These are phyloP conservation scores for Beauveria sp. DNA, from an alignment of 2,329 filamentous ascomycete genomes.

Conservation along the genomic window DNA sequence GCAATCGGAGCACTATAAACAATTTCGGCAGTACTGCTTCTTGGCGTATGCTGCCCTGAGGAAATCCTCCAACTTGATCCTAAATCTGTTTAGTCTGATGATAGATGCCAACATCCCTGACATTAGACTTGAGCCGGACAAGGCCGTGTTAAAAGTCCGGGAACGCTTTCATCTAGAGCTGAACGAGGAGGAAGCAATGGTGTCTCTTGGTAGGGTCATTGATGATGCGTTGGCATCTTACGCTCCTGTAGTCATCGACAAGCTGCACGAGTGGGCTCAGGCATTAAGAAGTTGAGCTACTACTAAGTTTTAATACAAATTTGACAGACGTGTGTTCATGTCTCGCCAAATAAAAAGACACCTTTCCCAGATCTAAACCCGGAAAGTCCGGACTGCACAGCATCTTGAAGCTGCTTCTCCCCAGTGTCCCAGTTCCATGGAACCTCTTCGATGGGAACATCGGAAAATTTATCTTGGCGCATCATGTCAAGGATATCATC, in stretches of 20 bases:
- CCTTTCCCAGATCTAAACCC: conserved; percentile 86
- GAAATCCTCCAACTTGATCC: conserved; percentile 81
- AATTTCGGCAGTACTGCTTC: conserved; percentile 94
- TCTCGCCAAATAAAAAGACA: conserved; percentile 71
- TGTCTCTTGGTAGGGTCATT: conserved; percentile 81
- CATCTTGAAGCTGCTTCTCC: conserved; percentile 57
- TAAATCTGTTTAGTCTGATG: conserved; percentile 96
- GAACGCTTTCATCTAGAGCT: conserved; percentile 90
- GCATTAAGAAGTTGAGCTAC: conserved; percentile 63
- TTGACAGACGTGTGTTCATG: conserved; percentile 16
- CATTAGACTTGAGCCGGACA: conserved; percentile 84
- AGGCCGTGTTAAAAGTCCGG: conserved; percentile 88
- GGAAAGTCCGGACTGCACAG: conserved; percentile 73
- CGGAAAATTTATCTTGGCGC: conserved; percentile 67
- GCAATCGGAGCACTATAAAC: conserved; percentile 69
- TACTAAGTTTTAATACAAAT: neutral
- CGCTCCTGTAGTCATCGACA: conserved; percentile 90
- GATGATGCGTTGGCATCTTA: conserved; percentile 84
- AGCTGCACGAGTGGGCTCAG: conserved; percentile 88
- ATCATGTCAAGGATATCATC: conserved; percentile 74
- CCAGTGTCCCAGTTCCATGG: conserved; percentile 78
- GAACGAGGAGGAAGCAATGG: conserved; percentile 83
- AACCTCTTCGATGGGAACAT: conserved; percentile 75
- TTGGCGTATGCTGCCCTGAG: conserved; percentile 86
- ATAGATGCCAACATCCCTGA: conserved; percentile 96